Evolutionary conservation across 2,329 filamentous ascomycete species (phyloP), one percentile per base, ranked within the genome.

Genomic region (Xylaria sp.): DNA sequence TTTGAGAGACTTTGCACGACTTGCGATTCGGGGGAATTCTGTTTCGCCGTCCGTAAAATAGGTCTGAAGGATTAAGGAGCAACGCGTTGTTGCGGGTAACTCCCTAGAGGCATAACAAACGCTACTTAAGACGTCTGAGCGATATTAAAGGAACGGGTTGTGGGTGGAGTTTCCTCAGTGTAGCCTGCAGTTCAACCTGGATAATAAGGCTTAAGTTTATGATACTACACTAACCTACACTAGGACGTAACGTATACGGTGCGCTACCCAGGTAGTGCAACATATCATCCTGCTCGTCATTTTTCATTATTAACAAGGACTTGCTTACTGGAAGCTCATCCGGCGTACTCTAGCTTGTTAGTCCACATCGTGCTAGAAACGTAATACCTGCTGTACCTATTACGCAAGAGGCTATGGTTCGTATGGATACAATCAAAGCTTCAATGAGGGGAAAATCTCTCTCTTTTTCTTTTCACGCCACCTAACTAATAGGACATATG

Each of bases 71-170:
- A 67, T 69, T 23, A 33, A 61, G 64, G 33, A 65, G 46, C 15
- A 43, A 56, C 54, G 59, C 54, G 49, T 49, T 62, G 49, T 15
- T 28, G 33, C 10, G 33, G 33, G 33, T 31, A 41, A 13, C 25
- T 18, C 25, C 51, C 25, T 13, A 25, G 15, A 46, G 18, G 49
- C 28, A 13, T 31, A 9, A 33, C n/a, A 31, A 60, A 56, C 56
- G 51, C 18, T 51, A 46, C 36, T n/a, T 31, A 39, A 59, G 67
- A 59, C 54, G 62, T 13, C 62, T 64, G 67, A 69, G 63, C 67
- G 39, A 69, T 46, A 69, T 66, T 66, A 66, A 56, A 66, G 64
- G 64, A 66, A 28, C n/a, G 46, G 48, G 48, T 57, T n/a, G 12
- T 43, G 51, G 46, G 57, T 51, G 64, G 51, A 5, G 9, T 61